Conservation (phyloP, 1,284 basidiomycete genomes). For the Apiotrichum siamense region DNA sequence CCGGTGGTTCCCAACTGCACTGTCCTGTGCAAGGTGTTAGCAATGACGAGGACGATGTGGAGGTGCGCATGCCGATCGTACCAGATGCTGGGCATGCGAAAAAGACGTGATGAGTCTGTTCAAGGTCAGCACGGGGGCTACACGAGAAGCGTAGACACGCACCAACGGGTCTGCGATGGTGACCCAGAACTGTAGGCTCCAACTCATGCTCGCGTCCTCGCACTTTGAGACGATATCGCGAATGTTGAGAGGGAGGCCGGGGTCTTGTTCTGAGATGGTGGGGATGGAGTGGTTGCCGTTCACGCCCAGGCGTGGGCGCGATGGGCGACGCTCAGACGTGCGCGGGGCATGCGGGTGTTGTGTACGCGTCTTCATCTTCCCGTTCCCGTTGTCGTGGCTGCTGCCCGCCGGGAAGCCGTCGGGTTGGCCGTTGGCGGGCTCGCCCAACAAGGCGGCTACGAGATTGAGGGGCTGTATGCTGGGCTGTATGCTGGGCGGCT, state of each 20-base stretch:
- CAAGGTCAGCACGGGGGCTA: neutral
- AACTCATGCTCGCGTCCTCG: slow-evolving; percentile 39
- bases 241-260: slow-evolving; percentile 20
- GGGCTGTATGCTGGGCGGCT: slow-evolving; percentile 1
- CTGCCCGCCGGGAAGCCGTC: neutral
- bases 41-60: neutral
- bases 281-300: neutral
- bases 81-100: slow-evolving; percentile 77
- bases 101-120: slow-evolving; percentile 70
- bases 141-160: neutral
- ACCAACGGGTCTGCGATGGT: slow-evolving; percentile 45
- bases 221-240: slow-evolving; percentile 33
- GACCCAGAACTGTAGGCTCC: slow-evolving; percentile 46
- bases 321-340: neutral
- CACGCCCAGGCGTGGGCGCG: neutral
- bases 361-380: neutral
- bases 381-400: neutral
- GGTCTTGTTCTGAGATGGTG: too few species aligned
- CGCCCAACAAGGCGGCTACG: slow-evolving; percentile 1
- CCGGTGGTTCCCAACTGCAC: slow-evolving; percentile 84
- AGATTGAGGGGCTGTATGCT: neutral
- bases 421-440: neutral
- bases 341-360: neutral
- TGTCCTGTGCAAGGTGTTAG: slow-evolving; percentile 57
- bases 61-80: neutral